phyloP scores from a whole-genome alignment of 305 asterid species.

The Euphrasia arctica region DNA sequence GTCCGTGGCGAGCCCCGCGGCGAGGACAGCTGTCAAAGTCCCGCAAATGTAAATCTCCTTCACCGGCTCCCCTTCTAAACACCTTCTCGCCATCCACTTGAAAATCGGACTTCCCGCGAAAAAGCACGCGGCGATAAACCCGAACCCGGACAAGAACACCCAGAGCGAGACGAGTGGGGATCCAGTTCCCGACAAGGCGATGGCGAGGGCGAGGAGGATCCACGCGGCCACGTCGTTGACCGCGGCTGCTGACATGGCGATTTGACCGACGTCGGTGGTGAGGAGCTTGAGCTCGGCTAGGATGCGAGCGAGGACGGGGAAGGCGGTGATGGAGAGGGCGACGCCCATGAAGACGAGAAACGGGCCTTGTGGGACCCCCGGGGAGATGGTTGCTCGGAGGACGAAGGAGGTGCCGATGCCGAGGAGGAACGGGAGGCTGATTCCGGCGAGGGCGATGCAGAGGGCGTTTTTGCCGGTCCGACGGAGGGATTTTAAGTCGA shows the following conservation, averaged over 20 bases:
- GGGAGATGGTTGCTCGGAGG: background rate
- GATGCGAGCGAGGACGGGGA: conserved; percentile 54
- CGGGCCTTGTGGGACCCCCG: conserved; percentile 12
- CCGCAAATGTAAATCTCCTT: background rate
- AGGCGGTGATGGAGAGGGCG: conserved; percentile 49
- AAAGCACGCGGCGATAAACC: background rate
- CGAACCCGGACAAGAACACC: background rate
- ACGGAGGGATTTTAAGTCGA: conserved; percentile 34
- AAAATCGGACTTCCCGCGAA: background rate
- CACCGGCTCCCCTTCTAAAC: conserved; percentile 3
- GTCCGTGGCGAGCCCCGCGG: conserved; percentile 41
- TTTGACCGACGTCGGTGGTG: conserved; percentile 38
- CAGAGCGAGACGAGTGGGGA: conserved; percentile 7
- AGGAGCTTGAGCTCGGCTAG: conserved; percentile 46
- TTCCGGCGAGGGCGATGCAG: conserved; percentile 39
- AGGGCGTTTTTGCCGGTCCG: conserved; percentile 34
- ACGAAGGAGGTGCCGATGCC: conserved; percentile 25
- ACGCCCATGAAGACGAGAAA: conserved; percentile 42
- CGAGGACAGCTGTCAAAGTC: conserved; percentile 31
- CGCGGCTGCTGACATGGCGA: conserved; percentile 54
- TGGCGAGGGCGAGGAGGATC: conserved; percentile 45
- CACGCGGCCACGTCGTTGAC: conserved; percentile 49
- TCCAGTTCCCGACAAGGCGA: conserved; percentile 30
- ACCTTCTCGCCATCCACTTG: conserved; percentile 5
- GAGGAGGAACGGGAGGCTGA: conserved; percentile 34